Base-by-base conservation (phyloP, 805 yeast genomes). In the Starmerella scarabaei region DNA sequence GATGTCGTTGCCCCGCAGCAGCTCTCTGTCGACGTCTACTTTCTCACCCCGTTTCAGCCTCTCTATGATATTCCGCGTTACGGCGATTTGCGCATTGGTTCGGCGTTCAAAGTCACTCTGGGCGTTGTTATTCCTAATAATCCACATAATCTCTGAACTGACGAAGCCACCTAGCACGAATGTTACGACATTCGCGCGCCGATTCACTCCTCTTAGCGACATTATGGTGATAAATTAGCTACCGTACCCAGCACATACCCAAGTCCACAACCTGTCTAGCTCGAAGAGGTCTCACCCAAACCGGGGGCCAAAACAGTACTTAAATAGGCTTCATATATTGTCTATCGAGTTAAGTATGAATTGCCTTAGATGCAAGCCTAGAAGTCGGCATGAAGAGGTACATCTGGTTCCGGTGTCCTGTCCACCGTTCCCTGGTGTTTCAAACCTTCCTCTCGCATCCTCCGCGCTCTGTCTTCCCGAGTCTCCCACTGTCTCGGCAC, bases 391-490 rank as follows among this genome's bases (percentile, higher is more conserved):
- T n/a, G n/a, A n/a, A n/a, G n/a, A n/a, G n/a, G n/a, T n/a, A n/a
- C n/a, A n/a, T n/a, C n/a, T n/a, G n/a, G n/a, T n/a, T n/a, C n/a
- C n/a, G n/a, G n/a, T n/a, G n/a, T n/a, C n/a, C n/a, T n/a, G n/a
- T n/a, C n/a, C n/a, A n/a, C n/a, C n/a, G n/a, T n/a, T n/a, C n/a
- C n/a, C n/a, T n/a, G n/a, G n/a, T n/a, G n/a, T n/a, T n/a, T n/a
- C n/a, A 42, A 36, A 2, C 50, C 50, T 21, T 38, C 35, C 17
- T 14, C 30, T 4, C 48, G 42, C 21, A 36, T 37, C 12, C 46
- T 37, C 6, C 23, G 32, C 11, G 41, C 47, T 2, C 80, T 62
- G 42, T 73, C 72, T 45, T 75, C 80, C 45, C 73, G 73, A 0
- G 77, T 65, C 48, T 75, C 81, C 30, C 37, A 43, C 12, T 40